Conservation (phyloP, 2,329 filamentous ascomycete species). For the Phaeosphaeria sp. region DNA sequence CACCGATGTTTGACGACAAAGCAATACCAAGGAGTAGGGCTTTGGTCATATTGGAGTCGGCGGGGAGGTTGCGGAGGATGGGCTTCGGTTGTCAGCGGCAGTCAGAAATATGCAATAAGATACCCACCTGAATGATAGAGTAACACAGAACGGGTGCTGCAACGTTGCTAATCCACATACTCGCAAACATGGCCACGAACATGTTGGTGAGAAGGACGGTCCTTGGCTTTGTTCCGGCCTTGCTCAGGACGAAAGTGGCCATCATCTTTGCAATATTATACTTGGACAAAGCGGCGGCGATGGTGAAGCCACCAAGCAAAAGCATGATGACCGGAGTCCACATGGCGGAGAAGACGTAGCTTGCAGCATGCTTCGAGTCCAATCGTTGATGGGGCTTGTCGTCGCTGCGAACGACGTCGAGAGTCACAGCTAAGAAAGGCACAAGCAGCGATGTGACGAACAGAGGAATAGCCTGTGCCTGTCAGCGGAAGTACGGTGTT, state of each 20-base stretch:
- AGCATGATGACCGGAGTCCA: constrained; percentile 99
- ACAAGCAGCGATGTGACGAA: constrained; percentile 96
- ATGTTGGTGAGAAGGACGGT: constrained; percentile 96
- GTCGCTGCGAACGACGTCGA: constrained; percentile 83
- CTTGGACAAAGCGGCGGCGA: constrained; percentile 93
- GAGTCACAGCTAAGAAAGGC: constrained; percentile 87
- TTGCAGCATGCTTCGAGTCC: constrained; percentile 79
- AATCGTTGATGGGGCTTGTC: constrained; percentile 73
- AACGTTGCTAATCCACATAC: constrained; percentile 99
- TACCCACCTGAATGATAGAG: constrained; percentile 86
- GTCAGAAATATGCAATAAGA: rapidly evolving
- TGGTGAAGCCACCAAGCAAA: constrained; percentile 91
- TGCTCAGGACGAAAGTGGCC: constrained; percentile 94
- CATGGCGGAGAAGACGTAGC: constrained; percentile 92
- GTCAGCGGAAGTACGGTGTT: constrained; percentile 20
- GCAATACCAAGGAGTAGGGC: constrained; percentile 95
- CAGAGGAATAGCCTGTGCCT: constrained; percentile 81
- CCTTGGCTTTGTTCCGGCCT: constrained; percentile 87
- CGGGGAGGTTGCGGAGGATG: constrained; percentile 88
- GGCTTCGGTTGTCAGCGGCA: constrained; percentile 63
- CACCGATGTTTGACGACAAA: constrained; percentile 92
- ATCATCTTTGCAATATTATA: constrained; percentile 98
- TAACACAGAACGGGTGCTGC: constrained; percentile 96
- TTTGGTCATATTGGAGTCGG: constrained; percentile 92
- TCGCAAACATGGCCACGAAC: constrained; percentile 97